phyloP scores from a whole-genome alignment of 305 asterid genomes.

The Withania somnifera region DNA sequence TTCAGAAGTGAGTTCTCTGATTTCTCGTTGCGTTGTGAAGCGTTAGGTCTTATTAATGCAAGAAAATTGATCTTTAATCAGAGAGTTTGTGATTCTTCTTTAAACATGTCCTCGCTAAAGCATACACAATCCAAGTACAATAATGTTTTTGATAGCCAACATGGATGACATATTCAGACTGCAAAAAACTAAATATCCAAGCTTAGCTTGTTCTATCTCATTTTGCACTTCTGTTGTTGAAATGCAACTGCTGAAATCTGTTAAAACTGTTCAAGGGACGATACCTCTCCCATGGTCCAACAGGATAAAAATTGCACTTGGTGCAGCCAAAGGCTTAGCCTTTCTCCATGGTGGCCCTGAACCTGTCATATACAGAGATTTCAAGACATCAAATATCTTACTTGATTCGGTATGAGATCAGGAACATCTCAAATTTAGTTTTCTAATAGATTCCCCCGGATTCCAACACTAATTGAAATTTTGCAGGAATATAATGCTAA shows the following conservation, averaged over 20 bases:
- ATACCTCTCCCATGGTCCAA: constrained; percentile 89
- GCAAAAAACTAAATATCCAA: not conserved
- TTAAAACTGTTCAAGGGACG: constrained; percentile 53
- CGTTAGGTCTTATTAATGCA: not conserved
- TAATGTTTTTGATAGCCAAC: not conserved
- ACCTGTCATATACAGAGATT: constrained; percentile 89
- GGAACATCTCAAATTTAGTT: not conserved
- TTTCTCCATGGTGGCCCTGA: constrained; percentile 80
- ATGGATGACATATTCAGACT: not conserved
- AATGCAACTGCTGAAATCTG: constrained; percentile 3
- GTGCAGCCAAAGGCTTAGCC: constrained; percentile 94
- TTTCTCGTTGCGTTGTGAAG: not conserved
- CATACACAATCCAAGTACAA: not conserved
- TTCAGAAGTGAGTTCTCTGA: constrained; percentile 55
- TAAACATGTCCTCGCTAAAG: not conserved
- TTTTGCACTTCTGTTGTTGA: not conserved
- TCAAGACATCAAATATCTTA: constrained; percentile 94
- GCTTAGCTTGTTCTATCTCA: not conserved
- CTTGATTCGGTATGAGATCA: constrained; percentile 58
- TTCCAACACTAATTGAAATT: not conserved
- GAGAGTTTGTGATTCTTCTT: not conserved
- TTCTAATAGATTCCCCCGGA: not conserved
- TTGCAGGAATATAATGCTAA: constrained; percentile 78
- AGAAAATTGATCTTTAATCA: not conserved
- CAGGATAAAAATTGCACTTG: constrained; percentile 80